Percentiles rank a stretch among this genome's conserved stretches.
These are phyloP conservation scores for Polysphondylium violaceum DNA, from an alignment of 78 protist species.

Conservation along the genomic window DNA sequence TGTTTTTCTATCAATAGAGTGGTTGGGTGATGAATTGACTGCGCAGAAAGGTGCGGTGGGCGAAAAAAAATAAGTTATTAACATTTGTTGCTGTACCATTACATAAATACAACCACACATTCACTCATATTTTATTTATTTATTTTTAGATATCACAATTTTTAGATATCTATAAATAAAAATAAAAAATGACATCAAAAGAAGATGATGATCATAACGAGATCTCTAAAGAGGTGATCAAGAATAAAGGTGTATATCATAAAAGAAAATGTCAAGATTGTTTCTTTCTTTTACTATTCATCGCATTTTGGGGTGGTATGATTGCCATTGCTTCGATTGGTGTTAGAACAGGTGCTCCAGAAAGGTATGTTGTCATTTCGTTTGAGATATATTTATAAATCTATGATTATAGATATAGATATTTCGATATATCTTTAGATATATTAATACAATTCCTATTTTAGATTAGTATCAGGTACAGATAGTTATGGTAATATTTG, in stretches of 20 bases:
- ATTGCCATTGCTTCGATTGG: conserved; percentile 54
- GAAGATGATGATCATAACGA: conserved; percentile 6
- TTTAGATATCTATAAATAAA: no score
- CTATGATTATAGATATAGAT: neutral
- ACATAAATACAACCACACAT: no score
- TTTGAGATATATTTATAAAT: no score
- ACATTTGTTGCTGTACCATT: no score
- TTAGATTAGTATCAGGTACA: conserved; percentile 58
- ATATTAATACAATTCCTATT: neutral
- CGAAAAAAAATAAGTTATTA: no score
- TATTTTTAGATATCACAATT: no score
- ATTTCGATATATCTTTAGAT: neutral
- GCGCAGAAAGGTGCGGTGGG: no score
- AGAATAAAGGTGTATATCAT: conserved; percentile 45
- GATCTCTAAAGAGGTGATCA: conserved; percentile 31
- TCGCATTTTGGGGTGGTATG: conserved; percentile 91
- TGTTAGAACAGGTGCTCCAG: conserved; percentile 83
- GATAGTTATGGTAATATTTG: conserved; percentile 82
- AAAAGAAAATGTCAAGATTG: conserved; percentile 81
- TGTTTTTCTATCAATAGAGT: no score
- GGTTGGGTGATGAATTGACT: no score
- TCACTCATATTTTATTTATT: no score
- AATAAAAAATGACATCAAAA: neutral
- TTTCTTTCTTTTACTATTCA: conserved; percentile 85
- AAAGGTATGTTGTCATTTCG: conserved; percentile 45